Conservation (phyloP, 495 filamentous ascomycete genomes). For the Annulohypoxylon stygium region DNA sequence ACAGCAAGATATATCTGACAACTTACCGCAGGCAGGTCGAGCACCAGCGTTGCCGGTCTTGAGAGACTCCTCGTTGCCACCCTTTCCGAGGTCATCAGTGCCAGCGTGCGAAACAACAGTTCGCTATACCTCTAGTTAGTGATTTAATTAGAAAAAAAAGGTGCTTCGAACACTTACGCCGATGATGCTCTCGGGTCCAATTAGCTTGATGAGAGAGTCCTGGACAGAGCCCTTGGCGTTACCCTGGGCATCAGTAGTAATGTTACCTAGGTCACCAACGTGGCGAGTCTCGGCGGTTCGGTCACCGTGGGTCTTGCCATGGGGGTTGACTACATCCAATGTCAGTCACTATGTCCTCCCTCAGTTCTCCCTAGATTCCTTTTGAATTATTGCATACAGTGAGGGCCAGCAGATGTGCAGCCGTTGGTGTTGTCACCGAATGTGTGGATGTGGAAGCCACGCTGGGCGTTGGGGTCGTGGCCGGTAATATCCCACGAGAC, state of each 20-base stretch:
- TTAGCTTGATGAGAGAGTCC: constrained; percentile 90
- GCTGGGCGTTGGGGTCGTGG: constrained; percentile 93
- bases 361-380: not conserved
- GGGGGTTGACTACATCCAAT: constrained; percentile 83
- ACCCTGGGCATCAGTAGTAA: constrained; percentile 92
- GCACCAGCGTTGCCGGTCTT: constrained; percentile 96
- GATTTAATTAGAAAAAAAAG: not conserved
- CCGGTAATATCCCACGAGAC: constrained; percentile 93
- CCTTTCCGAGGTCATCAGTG: constrained; percentile 94
- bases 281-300: constrained; percentile 85
- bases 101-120: constrained; percentile 95
- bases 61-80: constrained; percentile 90
- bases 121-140: constrained; percentile 66
- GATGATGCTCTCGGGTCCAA: constrained; percentile 93
- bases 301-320: constrained; percentile 90
- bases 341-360: constrained; percentile 16
- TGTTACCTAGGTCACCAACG: constrained; percentile 97
- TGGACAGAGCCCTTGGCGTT: constrained; percentile 80
- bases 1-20: constrained; percentile 28
- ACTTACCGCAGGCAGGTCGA: constrained; percentile 91
- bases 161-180: constrained; percentile 74
- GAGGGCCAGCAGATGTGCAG: constrained; percentile 96
- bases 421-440: constrained; percentile 99
- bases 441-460: constrained; percentile 97
- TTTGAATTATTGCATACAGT: constrained; percentile 73